Evolutionary conservation across 2,329 filamentous ascomycete species (phyloP).

Genomic region (Pyricularia sp.): DNA sequence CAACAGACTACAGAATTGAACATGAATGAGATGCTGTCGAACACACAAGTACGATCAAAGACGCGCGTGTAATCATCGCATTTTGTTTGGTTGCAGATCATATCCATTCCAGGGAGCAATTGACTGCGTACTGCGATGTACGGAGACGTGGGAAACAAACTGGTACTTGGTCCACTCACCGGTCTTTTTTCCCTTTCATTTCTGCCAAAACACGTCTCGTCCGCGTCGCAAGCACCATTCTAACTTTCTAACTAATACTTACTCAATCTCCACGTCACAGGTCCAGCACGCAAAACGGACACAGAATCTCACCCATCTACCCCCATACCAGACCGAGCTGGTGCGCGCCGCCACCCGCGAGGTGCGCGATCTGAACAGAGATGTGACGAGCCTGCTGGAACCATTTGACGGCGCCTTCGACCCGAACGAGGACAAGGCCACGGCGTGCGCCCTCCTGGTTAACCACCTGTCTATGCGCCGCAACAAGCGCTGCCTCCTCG

Average conservation of each 20-base stretch:
- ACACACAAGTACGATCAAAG: not conserved
- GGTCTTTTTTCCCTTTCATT: not conserved
- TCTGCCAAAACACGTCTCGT: not conserved
- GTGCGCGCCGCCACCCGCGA: slow-evolving; percentile 80
- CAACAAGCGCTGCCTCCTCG: slow-evolving; percentile 89
- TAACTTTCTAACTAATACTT: not conserved
- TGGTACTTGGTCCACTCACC: slow-evolving; percentile 37
- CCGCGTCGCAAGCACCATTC: not conserved
- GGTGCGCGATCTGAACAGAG: slow-evolving; percentile 83
- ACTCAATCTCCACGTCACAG: slow-evolving; percentile 26
- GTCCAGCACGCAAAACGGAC: slow-evolving; percentile 94
- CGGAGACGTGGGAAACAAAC: slow-evolving; percentile 73
- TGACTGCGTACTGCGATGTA: slow-evolving; percentile 46
- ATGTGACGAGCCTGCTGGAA: slow-evolving; percentile 65
- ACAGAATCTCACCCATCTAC: slow-evolving; percentile 72
- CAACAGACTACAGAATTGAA: not conserved
- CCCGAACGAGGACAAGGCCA: slow-evolving; percentile 67
- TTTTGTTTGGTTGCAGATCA: not conserved
- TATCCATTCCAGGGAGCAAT: not conserved
- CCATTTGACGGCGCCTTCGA: slow-evolving; percentile 79
- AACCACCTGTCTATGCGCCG: slow-evolving; percentile 90
- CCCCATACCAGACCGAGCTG: slow-evolving; percentile 83
- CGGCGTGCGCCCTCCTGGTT: slow-evolving; percentile 78
- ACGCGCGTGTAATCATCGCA: not conserved
- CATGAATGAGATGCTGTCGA: not conserved